Percentiles rank a stretch among this genome's conserved stretches.
Conservation (phyloP, 2,329 filamentous ascomycete genomes). For the Calonectria hongkongensis region DNA sequence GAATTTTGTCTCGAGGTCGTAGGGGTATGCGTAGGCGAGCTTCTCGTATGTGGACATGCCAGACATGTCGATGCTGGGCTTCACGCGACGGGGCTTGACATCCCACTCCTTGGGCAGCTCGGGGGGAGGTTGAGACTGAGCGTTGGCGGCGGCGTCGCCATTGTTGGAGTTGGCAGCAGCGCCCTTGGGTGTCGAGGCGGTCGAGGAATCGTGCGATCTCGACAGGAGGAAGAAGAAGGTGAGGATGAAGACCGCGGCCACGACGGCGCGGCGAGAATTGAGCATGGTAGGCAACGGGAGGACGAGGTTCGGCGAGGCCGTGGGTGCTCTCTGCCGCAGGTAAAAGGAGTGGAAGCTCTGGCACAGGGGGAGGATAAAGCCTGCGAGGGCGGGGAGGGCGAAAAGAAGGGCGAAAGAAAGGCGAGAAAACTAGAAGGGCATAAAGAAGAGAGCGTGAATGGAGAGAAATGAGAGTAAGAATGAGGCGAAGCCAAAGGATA, state of each 20-base stretch:
- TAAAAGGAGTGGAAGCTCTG: conserved; percentile 48
- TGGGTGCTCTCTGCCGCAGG: conserved; percentile 36
- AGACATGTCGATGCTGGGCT: conserved; percentile 79
- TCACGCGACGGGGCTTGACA: conserved; percentile 50
- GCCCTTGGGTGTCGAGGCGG: conserved; percentile 44
- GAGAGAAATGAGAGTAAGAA: conserved; percentile 43
- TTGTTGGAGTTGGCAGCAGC: conserved; percentile 43
- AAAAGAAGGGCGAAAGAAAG: conserved; percentile 41
- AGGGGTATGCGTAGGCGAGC: conserved; percentile 94
- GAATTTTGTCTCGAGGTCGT: conserved; percentile 91
- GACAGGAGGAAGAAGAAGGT: conserved; percentile 82
- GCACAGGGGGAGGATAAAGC: conserved; percentile 43
- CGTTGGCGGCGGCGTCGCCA: conserved; percentile 49
- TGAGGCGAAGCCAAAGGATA: conserved; percentile 33
- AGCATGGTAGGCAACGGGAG: conserved; percentile 74
- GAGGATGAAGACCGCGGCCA: conserved; percentile 81
- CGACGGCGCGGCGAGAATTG: conserved; percentile 84
- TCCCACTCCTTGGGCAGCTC: conserved; percentile 47
- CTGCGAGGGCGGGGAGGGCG: conserved; percentile 39
- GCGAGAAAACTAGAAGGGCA: conserved; percentile 49
- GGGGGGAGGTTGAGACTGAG: conserved; percentile 44
- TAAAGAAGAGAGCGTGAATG: conserved; percentile 45
- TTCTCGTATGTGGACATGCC: conserved; percentile 85
- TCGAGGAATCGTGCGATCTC: conserved; percentile 70
- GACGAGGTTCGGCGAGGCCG: conserved; percentile 39